These are phyloP conservation scores for Halophytophthora batemanensis DNA, from an alignment of 352 stramenopile species.

Conservation along the genomic window DNA sequence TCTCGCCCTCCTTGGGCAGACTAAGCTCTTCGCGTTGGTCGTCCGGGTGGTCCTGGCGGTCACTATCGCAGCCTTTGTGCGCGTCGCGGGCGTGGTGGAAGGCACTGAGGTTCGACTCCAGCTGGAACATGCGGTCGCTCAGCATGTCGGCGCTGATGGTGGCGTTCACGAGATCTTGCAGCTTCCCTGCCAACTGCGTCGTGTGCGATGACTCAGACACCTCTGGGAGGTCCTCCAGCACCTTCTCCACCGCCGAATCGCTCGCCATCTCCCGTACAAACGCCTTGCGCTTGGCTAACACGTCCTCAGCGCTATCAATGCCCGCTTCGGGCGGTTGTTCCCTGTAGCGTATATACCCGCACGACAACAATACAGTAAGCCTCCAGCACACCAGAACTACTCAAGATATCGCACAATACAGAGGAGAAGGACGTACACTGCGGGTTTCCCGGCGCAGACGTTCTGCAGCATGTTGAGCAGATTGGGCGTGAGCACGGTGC, in stretches of 20 bases:
- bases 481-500: constrained; percentile 45
- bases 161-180: constrained; percentile 76
- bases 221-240: constrained; percentile 70
- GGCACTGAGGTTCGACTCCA: constrained; percentile 71
- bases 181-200: constrained; percentile 27
- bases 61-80: constrained; percentile 18
- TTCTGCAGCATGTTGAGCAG: constrained; percentile 71
- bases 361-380: constrained; percentile 2
- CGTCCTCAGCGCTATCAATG: constrained; percentile 14
- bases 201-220: constrained; percentile 55
- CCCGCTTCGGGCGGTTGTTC: constrained; percentile 25
- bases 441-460: constrained; percentile 64
- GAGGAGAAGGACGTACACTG: constrained; percentile 34
- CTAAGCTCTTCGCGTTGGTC: constrained; percentile 18
- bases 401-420: neutral
- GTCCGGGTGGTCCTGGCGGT: constrained; percentile 11
- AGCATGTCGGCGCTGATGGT: constrained; percentile 83
- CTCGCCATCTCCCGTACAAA: constrained; percentile 35
- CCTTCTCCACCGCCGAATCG: constrained; percentile 32
- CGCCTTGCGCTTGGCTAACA: constrained; percentile 24
- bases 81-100: constrained; percentile 69
- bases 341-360: constrained; percentile 20
- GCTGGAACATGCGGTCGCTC: constrained; percentile 88
- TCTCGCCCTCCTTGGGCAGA: constrained; percentile 35
- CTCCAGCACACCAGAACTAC: neutral